phyloP scores from a whole-genome alignment of 805 yeast species.

The Candida cerambycidarum region DNA sequence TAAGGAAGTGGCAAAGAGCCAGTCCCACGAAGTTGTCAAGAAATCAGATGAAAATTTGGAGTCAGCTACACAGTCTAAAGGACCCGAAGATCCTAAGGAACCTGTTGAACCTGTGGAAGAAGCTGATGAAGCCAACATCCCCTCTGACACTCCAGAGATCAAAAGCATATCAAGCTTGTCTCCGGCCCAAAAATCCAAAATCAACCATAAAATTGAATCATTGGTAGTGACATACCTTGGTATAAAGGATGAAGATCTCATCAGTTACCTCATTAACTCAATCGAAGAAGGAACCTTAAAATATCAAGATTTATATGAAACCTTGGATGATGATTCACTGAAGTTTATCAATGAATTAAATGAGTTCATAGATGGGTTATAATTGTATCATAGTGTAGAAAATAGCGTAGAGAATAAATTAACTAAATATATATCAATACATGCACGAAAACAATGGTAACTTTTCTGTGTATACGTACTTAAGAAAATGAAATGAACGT shows the following conservation, averaged over 20 bases:
- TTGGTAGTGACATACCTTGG: conserved; percentile 55
- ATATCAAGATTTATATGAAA: conserved; percentile 47
- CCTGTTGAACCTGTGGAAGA: neutral
- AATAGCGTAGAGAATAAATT: no score
- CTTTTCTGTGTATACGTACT: conserved; percentile 1
- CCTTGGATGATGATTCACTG: conserved; percentile 50
- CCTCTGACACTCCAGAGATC: conserved; percentile 7
- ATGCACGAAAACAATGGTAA: conserved; percentile 5
- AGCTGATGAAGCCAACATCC: neutral
- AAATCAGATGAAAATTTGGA: no score
- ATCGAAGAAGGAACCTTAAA: conserved; percentile 30
- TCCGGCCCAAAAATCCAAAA: neutral
- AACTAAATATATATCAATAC: conserved; percentile 5
- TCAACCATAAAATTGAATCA: conserved; percentile 38
- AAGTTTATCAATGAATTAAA: conserved; percentile 43
- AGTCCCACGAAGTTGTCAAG: no score
- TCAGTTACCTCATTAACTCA: conserved; percentile 42
- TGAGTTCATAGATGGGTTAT: conserved; percentile 21
- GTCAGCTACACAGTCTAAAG: neutral
- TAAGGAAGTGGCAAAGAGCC: neutral
- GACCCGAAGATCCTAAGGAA: neutral
- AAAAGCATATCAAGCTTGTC: conserved; percentile 11
- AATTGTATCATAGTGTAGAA: neutral
- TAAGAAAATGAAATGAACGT: neutral
- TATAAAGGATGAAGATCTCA: conserved; percentile 50